These are phyloP conservation scores for Didymella pinodella DNA, from an alignment of 2,329 filamentous ascomycete species.

Conservation along the genomic window DNA sequence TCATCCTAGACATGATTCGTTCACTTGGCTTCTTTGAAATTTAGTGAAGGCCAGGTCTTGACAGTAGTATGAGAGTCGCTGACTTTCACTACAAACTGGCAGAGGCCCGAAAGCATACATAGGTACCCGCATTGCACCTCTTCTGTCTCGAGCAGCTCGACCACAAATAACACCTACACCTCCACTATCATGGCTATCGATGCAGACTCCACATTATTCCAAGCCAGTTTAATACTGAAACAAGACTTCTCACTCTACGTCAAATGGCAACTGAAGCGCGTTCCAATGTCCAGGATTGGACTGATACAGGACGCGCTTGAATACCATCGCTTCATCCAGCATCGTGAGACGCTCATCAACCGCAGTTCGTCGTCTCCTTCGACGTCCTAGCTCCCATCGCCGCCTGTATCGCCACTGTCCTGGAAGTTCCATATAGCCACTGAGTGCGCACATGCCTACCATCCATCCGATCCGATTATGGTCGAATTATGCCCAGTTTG, in stretches of 20 bases:
- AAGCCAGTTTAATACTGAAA: constrained; percentile 1
- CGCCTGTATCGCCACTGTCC: background rate
- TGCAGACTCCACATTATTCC: background rate
- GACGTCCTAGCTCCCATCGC: background rate
- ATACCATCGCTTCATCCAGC: constrained; percentile 2
- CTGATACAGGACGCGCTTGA: constrained; percentile 4
- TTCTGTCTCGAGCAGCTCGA: background rate
- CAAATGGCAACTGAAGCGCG: constrained; percentile 4
- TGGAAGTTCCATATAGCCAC: background rate
- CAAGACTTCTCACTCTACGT: constrained; percentile 10
- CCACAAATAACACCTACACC: background rate
- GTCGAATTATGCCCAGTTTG: constrained; percentile 7
- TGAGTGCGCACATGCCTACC: background rate
- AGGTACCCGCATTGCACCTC: background rate
- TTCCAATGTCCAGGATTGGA: background rate
- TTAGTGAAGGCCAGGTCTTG: no score
- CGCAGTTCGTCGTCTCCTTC: background rate
- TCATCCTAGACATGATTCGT: no score
- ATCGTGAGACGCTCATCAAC: background rate
- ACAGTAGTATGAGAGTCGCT: no score
- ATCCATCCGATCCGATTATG: background rate
- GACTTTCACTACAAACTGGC: background rate
- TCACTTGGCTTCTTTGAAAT: no score
- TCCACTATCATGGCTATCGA: background rate
- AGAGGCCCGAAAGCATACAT: background rate